A percentile compares a stretch with the other conserved stretches of the same genome.
phyloP scores from a whole-genome alignment of 2,329 filamentous ascomycete genomes.

The Onygenales sp. region DNA sequence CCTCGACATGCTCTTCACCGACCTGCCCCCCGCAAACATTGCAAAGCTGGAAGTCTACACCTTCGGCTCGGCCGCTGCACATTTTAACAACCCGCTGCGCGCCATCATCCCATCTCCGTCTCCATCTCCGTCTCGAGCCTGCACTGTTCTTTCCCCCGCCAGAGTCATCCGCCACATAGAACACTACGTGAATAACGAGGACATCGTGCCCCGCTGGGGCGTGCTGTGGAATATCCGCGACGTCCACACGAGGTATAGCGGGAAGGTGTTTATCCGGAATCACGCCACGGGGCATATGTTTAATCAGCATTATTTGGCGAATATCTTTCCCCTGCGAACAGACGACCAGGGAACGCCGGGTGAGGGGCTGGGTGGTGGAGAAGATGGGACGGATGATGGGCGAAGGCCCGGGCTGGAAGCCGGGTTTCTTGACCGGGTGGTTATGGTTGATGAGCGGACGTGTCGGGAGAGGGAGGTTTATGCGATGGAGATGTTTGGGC shows the following conservation, averaged over 20 bases:
- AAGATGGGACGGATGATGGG: not conserved
- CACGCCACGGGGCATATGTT: constrained; percentile 33
- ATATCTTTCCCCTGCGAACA: constrained; percentile 28
- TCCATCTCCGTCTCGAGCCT: constrained; percentile 16
- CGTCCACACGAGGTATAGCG: constrained; percentile 39
- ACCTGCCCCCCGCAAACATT: constrained; percentile 56
- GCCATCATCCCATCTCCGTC: constrained; percentile 16
- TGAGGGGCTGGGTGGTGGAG: not conserved
- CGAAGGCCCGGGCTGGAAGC: not conserved
- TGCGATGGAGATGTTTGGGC: not conserved
- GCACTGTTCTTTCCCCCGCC: not conserved
- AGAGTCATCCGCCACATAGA: constrained; percentile 60
- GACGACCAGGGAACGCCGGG: not conserved
- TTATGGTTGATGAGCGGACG: not conserved
- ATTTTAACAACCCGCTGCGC: constrained; percentile 68
- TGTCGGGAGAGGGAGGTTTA: not conserved
- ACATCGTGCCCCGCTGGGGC: constrained; percentile 67
- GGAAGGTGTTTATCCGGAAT: constrained; percentile 37
- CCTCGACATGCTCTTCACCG: constrained; percentile 66
- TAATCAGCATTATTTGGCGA: constrained; percentile 36
- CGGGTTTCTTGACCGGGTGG: constrained; percentile 8
- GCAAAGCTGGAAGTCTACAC: constrained; percentile 64
- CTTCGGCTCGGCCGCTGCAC: constrained; percentile 69
- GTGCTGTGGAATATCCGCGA: constrained; percentile 57
- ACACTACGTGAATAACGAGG: constrained; percentile 66